Evolutionary conservation across 2,329 filamentous ascomycete genomes (phyloP), one percentile per base, ranked within the genome.

Genomic region (Trematosphaeria pertusa): DNA sequence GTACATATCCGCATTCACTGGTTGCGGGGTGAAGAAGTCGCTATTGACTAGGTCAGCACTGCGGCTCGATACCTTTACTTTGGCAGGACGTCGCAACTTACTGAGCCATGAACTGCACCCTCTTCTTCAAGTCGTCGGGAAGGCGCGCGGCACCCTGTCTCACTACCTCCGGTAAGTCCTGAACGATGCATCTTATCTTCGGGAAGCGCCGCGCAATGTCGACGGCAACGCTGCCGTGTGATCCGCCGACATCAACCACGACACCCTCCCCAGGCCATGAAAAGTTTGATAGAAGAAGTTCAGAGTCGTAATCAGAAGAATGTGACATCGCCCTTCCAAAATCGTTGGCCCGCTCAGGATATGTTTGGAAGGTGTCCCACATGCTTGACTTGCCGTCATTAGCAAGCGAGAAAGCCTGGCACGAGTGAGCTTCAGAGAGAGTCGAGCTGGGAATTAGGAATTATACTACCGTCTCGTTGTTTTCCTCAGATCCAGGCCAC

Each of bases 201-300:
- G 52, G 49, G 37, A 51, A 55, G 3, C 19, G 19, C 10, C 41
- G 24, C 5, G 52, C 48, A 3, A 58, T n/a, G 2, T 34, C 32
- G 17, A 55, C 48, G 2, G 49, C 42, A 22, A 58, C 42, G 15
- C 39, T 45, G 8, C 54, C 49, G 30, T 58, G 52, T 1, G 43
- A 48, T 14, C 54, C 52, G 18, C 54, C 52, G 22, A 58, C 52
- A 26, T 58, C 54, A 2, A 55, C 49, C 14, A 58, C n/a, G n/a
- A n/a, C n/a, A n/a, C n/a, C n/a, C n/a, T n/a, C n/a, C n/a, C n/a
- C n/a, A n/a, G n/a, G n/a, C n/a, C n/a, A n/a, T n/a, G n/a, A n/a
- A n/a, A n/a, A n/a, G n/a, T n/a, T n/a, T n/a, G n/a, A n/a, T n/a
- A n/a, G n/a, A n/a, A n/a, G n/a, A n/a, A n/a, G n/a, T n/a, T n/a